Base-by-base conservation (phyloP, 768 basidiomycete species). In the Calocybe indica region DNA sequence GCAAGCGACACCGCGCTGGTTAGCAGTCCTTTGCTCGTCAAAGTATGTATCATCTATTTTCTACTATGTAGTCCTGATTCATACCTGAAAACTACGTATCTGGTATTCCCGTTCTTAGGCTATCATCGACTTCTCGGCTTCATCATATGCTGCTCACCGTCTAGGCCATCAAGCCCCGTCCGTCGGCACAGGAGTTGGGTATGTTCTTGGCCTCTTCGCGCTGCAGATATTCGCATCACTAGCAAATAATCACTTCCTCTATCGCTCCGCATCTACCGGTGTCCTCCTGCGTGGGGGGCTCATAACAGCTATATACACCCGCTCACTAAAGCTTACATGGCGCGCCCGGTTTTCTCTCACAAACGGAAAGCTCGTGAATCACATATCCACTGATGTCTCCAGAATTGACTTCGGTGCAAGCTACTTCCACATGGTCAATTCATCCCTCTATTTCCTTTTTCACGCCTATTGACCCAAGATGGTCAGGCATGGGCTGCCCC, bases 371-470 rank as follows among this genome's bases (percentile, higher is more conserved):
- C 77, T 96, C 8, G 85, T 96, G 52, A 94, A 92, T 54, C 92
- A 95, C 67, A 94, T 98, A 50, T 92, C 89, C 5, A 91, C 88
- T 1, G 92, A 93, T 60, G 82, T 94, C 15, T 92, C 88, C 30
- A 79, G 93, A 14, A 88, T 97, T 59, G 92, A 97, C 60, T 96
- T 92, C 56, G 86, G 85, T 56, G 74, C 79, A 55, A 73, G 83
- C 13, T 88, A 83, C 68, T 86, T 90, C 63, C 88, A 90, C 55
- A 83, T 92, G 75, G 71, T 67, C 22, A 63, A n/a, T 46, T 15
- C 15, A 15, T 34, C 9, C 37, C 22, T 13, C 13, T 40, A n/a
- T n/a, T n/a, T n/a, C n/a, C 32, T 31, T 33, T 42, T 53, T n/a
- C 15, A 15, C 32, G 48, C 14, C 33, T 34, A 28, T 29, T 50